These are phyloP conservation scores for Kluyveromyces starmeri DNA, from an alignment of 805 yeast genomes.

Conservation along the genomic window DNA sequence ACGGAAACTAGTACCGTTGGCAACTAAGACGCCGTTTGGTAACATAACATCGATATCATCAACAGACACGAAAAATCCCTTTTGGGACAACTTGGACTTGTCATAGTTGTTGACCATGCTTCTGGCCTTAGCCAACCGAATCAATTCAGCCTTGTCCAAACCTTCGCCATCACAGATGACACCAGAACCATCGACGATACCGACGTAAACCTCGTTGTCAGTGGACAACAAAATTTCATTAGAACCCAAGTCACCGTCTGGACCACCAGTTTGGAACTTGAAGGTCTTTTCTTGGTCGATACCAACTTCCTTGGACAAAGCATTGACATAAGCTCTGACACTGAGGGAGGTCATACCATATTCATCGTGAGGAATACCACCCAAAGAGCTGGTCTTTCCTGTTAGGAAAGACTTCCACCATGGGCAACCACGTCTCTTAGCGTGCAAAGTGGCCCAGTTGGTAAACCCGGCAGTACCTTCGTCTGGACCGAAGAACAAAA, in stretches of 20 bases:
- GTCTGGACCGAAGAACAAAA: constrained; percentile 97
- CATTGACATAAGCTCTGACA: constrained; percentile 84
- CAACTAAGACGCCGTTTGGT: constrained; percentile 65
- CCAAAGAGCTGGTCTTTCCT: constrained; percentile 83
- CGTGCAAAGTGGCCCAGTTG: constrained; percentile 96
- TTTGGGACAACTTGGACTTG: constrained; percentile 50
- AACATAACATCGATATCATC: constrained; percentile 74
- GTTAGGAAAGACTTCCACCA: constrained; percentile 99
- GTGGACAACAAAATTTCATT: constrained; percentile 85
- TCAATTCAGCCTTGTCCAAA: constrained; percentile 67
- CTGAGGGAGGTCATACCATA: constrained; percentile 97
- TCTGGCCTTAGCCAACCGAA: constrained; percentile 70
- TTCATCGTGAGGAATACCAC: constrained; percentile 97
- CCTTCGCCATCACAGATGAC: constrained; percentile 90
- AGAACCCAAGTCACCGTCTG: constrained; percentile 96
- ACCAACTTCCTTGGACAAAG: constrained; percentile 70
- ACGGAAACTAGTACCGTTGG: constrained; percentile 84
- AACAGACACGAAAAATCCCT: constrained; percentile 76
- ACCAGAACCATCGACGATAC: constrained; percentile 92
- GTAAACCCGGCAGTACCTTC: constrained; percentile 95
- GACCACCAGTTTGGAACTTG: constrained; percentile 97
- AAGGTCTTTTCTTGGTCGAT: constrained; percentile 50
- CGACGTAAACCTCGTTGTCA: constrained; percentile 69
- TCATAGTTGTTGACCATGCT: constrained; percentile 66
- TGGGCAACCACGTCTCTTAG: constrained; percentile 82